A percentile compares a stretch with the other conserved stretches of the same genome.
These are phyloP conservation scores for Arthrobotrys iridis DNA, from an alignment of 2,329 filamentous ascomycete genomes.

Conservation along the genomic window DNA sequence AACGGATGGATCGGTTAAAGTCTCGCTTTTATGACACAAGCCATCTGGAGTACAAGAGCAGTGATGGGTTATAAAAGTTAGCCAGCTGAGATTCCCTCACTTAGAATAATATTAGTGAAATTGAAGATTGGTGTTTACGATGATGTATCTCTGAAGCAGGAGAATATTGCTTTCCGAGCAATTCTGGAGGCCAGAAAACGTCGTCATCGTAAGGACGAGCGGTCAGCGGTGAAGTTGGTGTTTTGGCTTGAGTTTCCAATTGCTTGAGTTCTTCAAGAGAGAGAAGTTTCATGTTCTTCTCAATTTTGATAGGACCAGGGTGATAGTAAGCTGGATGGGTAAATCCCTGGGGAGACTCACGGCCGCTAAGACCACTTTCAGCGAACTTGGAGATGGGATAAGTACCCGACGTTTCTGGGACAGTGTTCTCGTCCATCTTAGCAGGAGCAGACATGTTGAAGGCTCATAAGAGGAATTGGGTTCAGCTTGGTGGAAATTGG, in stretches of 20 bases:
- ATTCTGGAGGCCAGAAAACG: constrained; percentile 23
- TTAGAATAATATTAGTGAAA: too few species aligned
- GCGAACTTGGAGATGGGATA: neutral
- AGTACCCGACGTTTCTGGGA: neutral
- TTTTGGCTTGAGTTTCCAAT: constrained; percentile 4
- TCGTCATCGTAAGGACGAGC: constrained; percentile 14
- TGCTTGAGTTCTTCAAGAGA: constrained; percentile 22
- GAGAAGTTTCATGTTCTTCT: constrained; percentile 5
- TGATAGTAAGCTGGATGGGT: constrained; percentile 27
- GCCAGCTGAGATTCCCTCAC: neutral
- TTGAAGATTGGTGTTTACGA: neutral
- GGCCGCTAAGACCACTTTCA: neutral
- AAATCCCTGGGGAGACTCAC: constrained; percentile 22
- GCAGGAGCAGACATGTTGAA: neutral
- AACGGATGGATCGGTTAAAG: constrained; percentile 1
- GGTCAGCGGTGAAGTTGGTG: neutral
- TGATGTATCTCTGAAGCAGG: neutral
- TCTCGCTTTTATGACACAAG: neutral
- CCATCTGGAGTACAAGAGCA: neutral
- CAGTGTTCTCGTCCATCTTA: constrained; percentile 18
- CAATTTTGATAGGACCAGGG: constrained; percentile 11
- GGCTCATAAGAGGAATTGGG: neutral
- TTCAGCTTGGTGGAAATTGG: neutral
- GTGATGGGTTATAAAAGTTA: neutral
- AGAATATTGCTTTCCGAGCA: constrained; percentile 9